A percentile compares a stretch with the other conserved stretches of the same genome.
These are phyloP conservation scores for carrot (Daucus carota) DNA, from an alignment of 129 eudicot genomes.

Conservation along the genomic window DH1_v3.0 NC_030386.2:31690501-31691000, in stretches of 20 bases:
- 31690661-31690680: background rate
- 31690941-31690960: background rate
- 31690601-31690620: background rate
- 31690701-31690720: background rate
- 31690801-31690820: background rate
- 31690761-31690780: background rate
- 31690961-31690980: background rate
- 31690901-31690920: background rate
- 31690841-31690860: background rate
- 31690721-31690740: background rate
- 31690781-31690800: background rate
- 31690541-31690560: background rate
- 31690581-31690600: background rate
- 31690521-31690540: background rate
- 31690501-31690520: background rate
- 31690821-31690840: background rate
- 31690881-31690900: background rate
- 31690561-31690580: background rate
- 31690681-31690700: background rate
- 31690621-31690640: background rate
- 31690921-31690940: background rate
- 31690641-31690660: background rate
- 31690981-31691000: background rate
- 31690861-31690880: background rate
- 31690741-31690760: background rate